A percentile compares a stretch with the other conserved stretches of the same genome.
phyloP scores from a whole-genome alignment of 495 filamentous ascomycete genomes.

The Pseudevernia furfuracea region DNA sequence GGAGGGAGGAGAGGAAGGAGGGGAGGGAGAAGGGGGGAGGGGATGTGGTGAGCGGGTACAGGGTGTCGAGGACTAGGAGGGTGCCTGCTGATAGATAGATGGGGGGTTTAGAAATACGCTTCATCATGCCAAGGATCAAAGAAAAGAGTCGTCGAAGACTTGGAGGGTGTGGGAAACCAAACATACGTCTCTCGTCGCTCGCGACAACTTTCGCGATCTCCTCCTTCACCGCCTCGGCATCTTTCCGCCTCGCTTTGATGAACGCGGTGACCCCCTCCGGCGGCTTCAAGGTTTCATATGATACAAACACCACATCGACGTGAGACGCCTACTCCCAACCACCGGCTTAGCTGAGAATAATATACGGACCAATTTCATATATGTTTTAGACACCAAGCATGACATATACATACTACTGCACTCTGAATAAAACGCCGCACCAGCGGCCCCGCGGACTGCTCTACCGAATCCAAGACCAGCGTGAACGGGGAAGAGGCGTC shows the following conservation, averaged over 20 bases:
- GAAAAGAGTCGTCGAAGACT: too few relatives aligned
- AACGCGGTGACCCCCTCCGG: constrained; percentile 52
- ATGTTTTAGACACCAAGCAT: neutral
- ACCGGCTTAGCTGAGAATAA: too few relatives aligned
- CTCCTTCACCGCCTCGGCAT: constrained; percentile 39
- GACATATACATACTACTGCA: constrained; percentile 74
- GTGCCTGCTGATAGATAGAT: constrained; percentile 41
- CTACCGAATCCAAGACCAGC: constrained; percentile 72
- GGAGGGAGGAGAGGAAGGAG: constrained; percentile 47
- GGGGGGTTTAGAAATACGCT: constrained; percentile 4
- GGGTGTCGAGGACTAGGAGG: constrained; percentile 56
- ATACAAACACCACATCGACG: constrained; percentile 62
- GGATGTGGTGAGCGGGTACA: constrained; percentile 44
- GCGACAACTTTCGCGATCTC: constrained; percentile 42
- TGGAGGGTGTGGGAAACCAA: constrained; percentile 12
- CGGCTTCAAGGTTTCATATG: constrained; percentile 64
- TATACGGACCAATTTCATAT: too few relatives aligned
- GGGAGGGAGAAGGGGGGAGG: constrained; percentile 39
- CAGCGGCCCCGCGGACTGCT: constrained; percentile 69
- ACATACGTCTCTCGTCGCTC: constrained; percentile 19
- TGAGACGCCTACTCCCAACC: constrained; percentile 42
- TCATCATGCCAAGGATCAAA: too few relatives aligned
- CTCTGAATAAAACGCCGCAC: constrained; percentile 64
- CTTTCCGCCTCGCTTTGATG: constrained; percentile 54
- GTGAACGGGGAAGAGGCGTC: constrained; percentile 83